These are phyloP conservation scores for Besnoitia besnoiti DNA, from an alignment of 169 alveolate genomes.

Conservation along the genomic window DNA sequence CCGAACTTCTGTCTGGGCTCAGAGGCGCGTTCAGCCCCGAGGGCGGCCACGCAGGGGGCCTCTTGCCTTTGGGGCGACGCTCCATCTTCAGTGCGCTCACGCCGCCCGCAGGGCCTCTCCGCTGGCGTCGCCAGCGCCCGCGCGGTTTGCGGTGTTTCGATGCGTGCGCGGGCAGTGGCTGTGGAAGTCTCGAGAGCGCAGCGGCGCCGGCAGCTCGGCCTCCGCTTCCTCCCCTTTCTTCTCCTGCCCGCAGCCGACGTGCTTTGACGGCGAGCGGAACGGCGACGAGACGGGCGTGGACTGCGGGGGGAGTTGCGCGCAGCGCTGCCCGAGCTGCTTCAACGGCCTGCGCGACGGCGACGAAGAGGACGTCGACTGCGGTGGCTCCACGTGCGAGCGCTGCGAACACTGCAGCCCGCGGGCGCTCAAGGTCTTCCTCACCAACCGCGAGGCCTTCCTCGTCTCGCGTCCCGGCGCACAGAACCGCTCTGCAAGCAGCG, in stretches of 20 bases:
- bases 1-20: not conserved
- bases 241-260: not conserved
- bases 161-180: constrained; percentile 37
- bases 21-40: not conserved
- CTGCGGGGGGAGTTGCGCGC: constrained; percentile 78
- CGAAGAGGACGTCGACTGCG: constrained; percentile 73
- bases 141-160: not conserved
- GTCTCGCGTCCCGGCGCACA: constrained; percentile 22
- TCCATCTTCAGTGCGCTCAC: not conserved
- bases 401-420: constrained; percentile 64
- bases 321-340: constrained; percentile 73
- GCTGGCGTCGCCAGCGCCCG: not conserved
- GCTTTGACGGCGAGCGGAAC: constrained; percentile 10
- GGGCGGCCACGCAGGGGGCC: too few relatives aligned
- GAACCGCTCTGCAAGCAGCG: not conserved
- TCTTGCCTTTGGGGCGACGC: not conserved
- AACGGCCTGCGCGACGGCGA: constrained; percentile 75
- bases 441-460: constrained; percentile 34
- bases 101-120: not conserved
- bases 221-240: not conserved
- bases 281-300: constrained; percentile 74
- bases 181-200: not conserved
- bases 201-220: not conserved
- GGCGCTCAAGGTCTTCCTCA: constrained; percentile 50
- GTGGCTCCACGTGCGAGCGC: constrained; percentile 62